Base-by-base conservation (phyloP, 345 rosid species). In the Ceriops tagal region DNA sequence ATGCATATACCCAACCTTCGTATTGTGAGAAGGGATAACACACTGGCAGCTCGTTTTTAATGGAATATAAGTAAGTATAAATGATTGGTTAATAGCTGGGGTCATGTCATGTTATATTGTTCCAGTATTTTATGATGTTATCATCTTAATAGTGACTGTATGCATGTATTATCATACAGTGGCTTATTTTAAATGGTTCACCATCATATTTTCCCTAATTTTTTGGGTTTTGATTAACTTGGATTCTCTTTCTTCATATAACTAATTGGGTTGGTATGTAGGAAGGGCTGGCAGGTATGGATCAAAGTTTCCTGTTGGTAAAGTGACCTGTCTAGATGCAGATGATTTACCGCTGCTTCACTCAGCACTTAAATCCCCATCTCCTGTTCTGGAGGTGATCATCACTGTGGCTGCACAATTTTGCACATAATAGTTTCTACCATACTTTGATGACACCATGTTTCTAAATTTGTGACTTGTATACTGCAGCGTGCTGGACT, bases 211-310 rank as follows among this genome's bases (percentile, higher is more conserved):
- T 55, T 52, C 47, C 47, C 22, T 52, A n/a, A 21, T 19, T 52
- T 65, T 39, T 31, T 31, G 51, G 26, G 56, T 51, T 32, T 30
- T 30, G 15, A 35, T 52, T 24, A 34, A n/a, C 4, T 43, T 30
- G 59, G 31, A 30, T 58, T 22, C 20, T 20, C 47, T 47, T 30
- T 37, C 65, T 31, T 59, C 26, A 56, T 24, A 56, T 56, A 56
- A 56, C 59, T 24, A 24, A 4, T 56, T 56, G 57, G 21, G 22
- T 63, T 37, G 64, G 20, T 4, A 68, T 46, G 58, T 72, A 89
- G 98, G 98, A 77, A 85, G 98, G 84, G 96, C 96, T 35, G 98
- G 97, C 68, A 82, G 98, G 78, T 93, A 89, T 67, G 88, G 87
- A 52, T 93, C 98, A 69, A 86, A 89, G 60, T 93, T 81, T 77